Percentiles rank a stretch among this genome's conserved stretches.
Evolutionary conservation across 1,284 basidiomycete genomes (phyloP).

Genomic region (Moesziomyces parantarcticus): DNA sequence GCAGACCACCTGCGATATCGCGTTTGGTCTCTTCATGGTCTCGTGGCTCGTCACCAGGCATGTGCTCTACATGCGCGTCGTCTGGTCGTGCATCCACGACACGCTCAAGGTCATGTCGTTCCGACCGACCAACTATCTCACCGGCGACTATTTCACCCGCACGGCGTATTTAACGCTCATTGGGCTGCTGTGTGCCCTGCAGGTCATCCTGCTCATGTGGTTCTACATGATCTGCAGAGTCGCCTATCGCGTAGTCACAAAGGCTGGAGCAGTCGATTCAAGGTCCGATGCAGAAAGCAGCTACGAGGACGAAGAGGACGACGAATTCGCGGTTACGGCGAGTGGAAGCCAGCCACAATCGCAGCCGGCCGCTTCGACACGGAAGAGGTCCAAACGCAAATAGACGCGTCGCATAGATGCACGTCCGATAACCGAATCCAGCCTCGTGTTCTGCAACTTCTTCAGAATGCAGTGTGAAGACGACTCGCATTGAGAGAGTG

Average conservation of each 20-base stretch:
- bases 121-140: slow-evolving; percentile 10
- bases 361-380: no score
- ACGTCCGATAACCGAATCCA: no score
- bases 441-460: no score
- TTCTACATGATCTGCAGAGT: slow-evolving; percentile 85
- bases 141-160: slow-evolving; percentile 26
- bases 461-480: no score
- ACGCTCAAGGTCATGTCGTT: slow-evolving; percentile 28
- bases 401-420: not conserved
- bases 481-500: no score
- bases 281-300: slow-evolving; percentile 58
- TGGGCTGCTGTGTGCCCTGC: slow-evolving; percentile 50
- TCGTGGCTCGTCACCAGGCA: slow-evolving; percentile 63
- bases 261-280: slow-evolving; percentile 81
- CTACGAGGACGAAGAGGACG: slow-evolving; percentile 24
- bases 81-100: slow-evolving; percentile 54
- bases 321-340: no score
- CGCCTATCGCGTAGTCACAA: slow-evolving; percentile 81
- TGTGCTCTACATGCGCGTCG: slow-evolving; percentile 54
- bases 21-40: slow-evolving; percentile 77
- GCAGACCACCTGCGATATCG: slow-evolving; percentile 77
- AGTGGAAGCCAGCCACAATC: no score
- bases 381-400: slow-evolving; percentile 26
- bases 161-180: slow-evolving; percentile 33
- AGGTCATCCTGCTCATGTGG: slow-evolving; percentile 84